Evolutionary conservation across 2,329 filamentous ascomycete genomes (phyloP), one percentile per base, ranked within the genome.

Genomic region (Sclerotinia subarctica): DNA sequence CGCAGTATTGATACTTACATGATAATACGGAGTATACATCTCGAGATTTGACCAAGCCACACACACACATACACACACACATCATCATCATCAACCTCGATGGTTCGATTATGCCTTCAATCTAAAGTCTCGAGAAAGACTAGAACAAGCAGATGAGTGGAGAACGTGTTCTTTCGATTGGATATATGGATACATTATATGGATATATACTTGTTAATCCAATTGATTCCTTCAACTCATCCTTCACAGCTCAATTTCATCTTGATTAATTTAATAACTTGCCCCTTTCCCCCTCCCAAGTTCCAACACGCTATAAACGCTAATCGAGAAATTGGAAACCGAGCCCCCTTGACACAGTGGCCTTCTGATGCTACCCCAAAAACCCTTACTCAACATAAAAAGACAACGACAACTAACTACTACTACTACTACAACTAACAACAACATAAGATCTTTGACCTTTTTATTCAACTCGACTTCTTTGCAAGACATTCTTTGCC

Each of bases 131-230:
- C 7, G 11, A 7, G 17, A 54, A 11, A 35, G 21, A 29, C 21
- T 35, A 32, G 26, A 32, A 17, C 1, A 17, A 42, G 38, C 38
- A 42, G 13, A 5, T 42, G 38, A 15, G 35, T 44, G 49, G 49
- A 54, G 62, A 64, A 54, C 62, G 49, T 54, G 62, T 53, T 64
- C 49, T 53, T 44, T 54, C 17, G 3, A 54, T 64, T 29, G 49
- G 24, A 32, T 52, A 21, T 29, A 32, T 54, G 29, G 52, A 29
- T 35, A 35, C 11, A 53, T 21, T 35, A 38, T 11, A 38, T 29
- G 35, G 24, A 29, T 54, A 21, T 54, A 21, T 13, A 24, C 15
- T 24, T 11, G 32, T 54, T 44, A 26, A 29, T 29, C 32, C 32
- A 21, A 64, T 38, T 2, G 13, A 42, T 42, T 38, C 32, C 21